These are phyloP conservation scores for Candida koratica DNA, from an alignment of 805 yeast genomes.

Conservation along the genomic window DNA sequence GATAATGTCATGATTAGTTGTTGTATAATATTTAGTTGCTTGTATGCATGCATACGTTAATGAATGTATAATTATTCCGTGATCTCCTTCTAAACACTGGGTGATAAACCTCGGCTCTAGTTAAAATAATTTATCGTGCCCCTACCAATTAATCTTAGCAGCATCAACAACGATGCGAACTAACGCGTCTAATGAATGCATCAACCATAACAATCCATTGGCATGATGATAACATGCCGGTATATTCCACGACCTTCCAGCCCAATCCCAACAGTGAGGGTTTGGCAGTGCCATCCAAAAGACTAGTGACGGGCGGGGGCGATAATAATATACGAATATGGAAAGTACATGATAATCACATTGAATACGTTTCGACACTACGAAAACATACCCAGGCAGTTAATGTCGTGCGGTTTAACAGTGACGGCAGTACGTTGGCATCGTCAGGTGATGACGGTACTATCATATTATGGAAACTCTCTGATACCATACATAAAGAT, in stretches of 20 bases:
- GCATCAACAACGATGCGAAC: no score
- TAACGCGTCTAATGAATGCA: constrained; percentile 28
- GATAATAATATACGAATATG: constrained; percentile 39
- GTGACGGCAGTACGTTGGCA: constrained; percentile 67
- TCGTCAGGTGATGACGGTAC: constrained; percentile 96
- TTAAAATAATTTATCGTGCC: no score
- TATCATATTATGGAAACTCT: constrained; percentile 70
- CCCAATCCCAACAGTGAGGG: constrained; percentile 22
- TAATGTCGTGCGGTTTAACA: constrained; percentile 79
- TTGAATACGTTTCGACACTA: constrained; percentile 78
- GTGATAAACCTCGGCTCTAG: no score
- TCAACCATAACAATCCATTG: constrained; percentile 58
- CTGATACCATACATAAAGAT: constrained; percentile 52
- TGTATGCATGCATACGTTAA: no score
- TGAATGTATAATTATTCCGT: no score
- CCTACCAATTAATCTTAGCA: no score
- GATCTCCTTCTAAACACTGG: no score
- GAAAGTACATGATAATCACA: constrained; percentile 45
- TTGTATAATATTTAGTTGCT: no score
- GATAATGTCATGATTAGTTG: no score
- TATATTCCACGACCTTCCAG: constrained; percentile 65
- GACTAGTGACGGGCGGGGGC: constrained; percentile 90
- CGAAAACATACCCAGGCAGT: constrained; percentile 92
- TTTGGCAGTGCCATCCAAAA: not conserved
- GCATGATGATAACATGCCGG: constrained; percentile 74